Evolutionary conservation across 768 basidiomycete species (phyloP), one percentile per base, ranked within the genome.

Genomic region (Lentinula aciculospora): DNA sequence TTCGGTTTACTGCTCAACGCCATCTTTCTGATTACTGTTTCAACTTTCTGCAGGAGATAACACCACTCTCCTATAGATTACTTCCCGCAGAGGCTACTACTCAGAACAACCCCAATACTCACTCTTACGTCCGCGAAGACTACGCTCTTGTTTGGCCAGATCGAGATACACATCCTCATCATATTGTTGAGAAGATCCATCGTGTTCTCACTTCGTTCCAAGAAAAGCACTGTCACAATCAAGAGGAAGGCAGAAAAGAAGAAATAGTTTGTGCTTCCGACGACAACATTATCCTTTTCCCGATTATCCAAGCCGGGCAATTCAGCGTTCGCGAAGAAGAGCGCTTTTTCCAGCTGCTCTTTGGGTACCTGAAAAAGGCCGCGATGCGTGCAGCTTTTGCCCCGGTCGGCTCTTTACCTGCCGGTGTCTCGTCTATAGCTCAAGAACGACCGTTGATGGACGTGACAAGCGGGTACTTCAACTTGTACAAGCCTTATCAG

Each of bases 391-490:
- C 63, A 19, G 51, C 62, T 19, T 31, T 55, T 12, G 15, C 40
- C n/a, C 45, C 31, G 5, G 34, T 50, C 12, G 34, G 46, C 46
- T 46, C 32, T 19, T 12, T 28, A 8, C 36, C 47, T 28, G 23
- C 17, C 17, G 25, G 21, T 48, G 57, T 45, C 39, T 32, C 54
- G 13, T 40, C 58, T 5, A 45, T 53, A 25, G 23, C 23, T 3
- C 51, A 57, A 25, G 25, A 42, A 44, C 69, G 74, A 17, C 83
- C 82, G n/a, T 65, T 81, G 17, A 70, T 88, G 28, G 91, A 97
- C 68, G 74, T 98, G 66, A 99, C 97, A 6, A 94, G 88, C 64
- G 97, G 97, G 10, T 99, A 99, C 72, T 98, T 99, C 67, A 90
- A 90, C 6, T 74, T 98, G 31, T 90, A 89, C 66, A 74, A 79